These are phyloP conservation scores for Colletotrichum tofieldiae DNA, from an alignment of 2,329 filamentous ascomycete species.

Conservation along the genomic window DNA sequence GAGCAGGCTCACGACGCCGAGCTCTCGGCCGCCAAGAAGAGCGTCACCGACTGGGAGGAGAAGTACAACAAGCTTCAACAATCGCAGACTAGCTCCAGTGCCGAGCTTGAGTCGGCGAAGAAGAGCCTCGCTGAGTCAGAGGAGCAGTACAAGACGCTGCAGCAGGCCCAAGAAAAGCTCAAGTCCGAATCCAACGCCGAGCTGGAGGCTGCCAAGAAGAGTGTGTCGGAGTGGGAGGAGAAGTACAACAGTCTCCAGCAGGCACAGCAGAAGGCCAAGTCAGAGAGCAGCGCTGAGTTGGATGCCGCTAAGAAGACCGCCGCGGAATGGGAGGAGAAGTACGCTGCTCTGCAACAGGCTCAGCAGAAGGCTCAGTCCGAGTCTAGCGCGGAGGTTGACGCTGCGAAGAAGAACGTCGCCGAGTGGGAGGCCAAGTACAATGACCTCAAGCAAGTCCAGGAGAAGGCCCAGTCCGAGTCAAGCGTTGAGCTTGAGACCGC, in stretches of 20 bases:
- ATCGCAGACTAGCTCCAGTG: constrained; percentile 13
- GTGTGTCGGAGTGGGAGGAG: constrained; percentile 45
- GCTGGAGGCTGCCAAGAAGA: constrained; percentile 40
- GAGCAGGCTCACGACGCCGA: constrained; percentile 50
- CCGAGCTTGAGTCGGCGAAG: constrained; percentile 34
- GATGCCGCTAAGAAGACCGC: constrained; percentile 44
- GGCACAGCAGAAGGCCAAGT: constrained; percentile 48
- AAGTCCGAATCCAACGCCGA: constrained; percentile 12
- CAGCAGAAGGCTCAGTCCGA: constrained; percentile 49
- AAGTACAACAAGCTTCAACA: constrained; percentile 44
- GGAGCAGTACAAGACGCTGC: constrained; percentile 44
- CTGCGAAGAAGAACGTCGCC: constrained; percentile 38
- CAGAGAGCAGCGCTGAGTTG: constrained; percentile 40
- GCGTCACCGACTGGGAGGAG: constrained; percentile 47
- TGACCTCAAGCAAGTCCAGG: no score
- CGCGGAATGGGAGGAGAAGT: constrained; percentile 51
- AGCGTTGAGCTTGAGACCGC: no score
- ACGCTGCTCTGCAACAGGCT: constrained; percentile 46
- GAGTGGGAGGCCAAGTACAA: constrained; percentile 47
- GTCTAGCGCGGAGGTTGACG: constrained; percentile 41
- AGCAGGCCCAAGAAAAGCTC: constrained; percentile 35
- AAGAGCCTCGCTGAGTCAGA: constrained; percentile 44
- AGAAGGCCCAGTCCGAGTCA: no score
- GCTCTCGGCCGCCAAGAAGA: constrained; percentile 48
- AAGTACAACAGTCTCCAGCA: constrained; percentile 46